A percentile compares a stretch with the other conserved stretches of the same genome.
Evolutionary conservation across 1,284 basidiomycete species (phyloP).

Genomic region (Porogramme epimiltina): DNA sequence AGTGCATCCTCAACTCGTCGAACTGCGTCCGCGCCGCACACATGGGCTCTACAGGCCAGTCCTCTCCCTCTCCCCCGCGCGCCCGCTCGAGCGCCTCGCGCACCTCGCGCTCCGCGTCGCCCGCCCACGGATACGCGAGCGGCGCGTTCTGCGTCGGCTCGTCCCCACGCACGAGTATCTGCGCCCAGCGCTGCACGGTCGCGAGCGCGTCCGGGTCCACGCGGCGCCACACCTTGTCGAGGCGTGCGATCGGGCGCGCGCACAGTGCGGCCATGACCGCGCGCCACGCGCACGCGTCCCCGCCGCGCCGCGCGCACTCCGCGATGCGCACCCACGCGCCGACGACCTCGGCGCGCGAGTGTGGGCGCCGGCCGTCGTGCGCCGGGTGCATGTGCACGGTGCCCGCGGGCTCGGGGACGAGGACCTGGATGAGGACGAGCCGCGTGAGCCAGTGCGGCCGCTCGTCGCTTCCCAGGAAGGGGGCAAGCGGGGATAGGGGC

Average conservation of each 20-base stretch:
- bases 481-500: constrained; percentile 17
- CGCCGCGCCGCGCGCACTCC: constrained; percentile 64
- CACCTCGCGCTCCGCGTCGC: constrained; percentile 47
- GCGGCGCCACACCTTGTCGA: constrained; percentile 78
- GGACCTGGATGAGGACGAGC: constrained; percentile 65
- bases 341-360: constrained; percentile 71
- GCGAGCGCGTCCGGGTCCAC: constrained; percentile 59
- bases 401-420: constrained; percentile 52
- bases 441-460: constrained; percentile 80
- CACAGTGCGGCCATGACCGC: constrained; percentile 70
- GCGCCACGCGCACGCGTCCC: constrained; percentile 77
- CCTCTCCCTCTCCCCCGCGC: constrained; percentile 40
- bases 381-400: constrained; percentile 6
- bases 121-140: constrained; percentile 68
- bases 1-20: constrained; percentile 51
- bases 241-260: constrained; percentile 68
- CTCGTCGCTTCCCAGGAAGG: constrained; percentile 68
- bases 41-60: constrained; percentile 46
- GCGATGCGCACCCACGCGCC: constrained; percentile 71
- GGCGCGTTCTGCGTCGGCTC: constrained; percentile 41
- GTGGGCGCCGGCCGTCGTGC: constrained; percentile 51
- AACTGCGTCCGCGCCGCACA: constrained; percentile 47
- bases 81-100: constrained; percentile 47
- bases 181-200: constrained; percentile 68
- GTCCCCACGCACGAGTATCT: constrained; percentile 41